Percentiles rank a stretch among this genome's conserved stretches.
Evolutionary conservation across 148 eudicot species (phyloP).

Genomic region (Polygonum maritimum): DNA sequence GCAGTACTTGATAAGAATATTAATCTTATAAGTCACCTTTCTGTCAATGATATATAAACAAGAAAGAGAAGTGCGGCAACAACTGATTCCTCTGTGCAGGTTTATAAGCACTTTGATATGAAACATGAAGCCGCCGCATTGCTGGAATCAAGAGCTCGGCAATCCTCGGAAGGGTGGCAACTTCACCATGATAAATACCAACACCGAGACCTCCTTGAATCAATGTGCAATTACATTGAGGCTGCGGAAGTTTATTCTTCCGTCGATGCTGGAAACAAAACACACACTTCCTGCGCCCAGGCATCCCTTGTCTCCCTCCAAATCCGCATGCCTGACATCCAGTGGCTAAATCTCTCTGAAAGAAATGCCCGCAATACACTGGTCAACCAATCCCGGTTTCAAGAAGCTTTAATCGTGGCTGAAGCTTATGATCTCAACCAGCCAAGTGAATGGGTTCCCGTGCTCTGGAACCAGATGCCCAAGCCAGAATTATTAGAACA

Average conservation of each 20-base stretch:
- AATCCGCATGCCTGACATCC: conserved; percentile 90
- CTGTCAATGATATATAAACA: not conserved
- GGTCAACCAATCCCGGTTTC: conserved; percentile 86
- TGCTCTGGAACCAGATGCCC: conserved; percentile 91
- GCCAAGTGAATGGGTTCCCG: conserved; percentile 95
- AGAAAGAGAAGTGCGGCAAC: not conserved
- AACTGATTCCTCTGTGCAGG: conserved; percentile 32
- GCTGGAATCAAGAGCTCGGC: conserved; percentile 72
- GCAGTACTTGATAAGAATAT: not conserved
- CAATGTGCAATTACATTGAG: conserved; percentile 85
- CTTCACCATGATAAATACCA: conserved; percentile 73
- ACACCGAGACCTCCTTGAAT: conserved; percentile 83
- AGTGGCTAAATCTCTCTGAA: conserved; percentile 79
- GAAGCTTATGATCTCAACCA: conserved; percentile 94
- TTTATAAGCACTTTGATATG: conserved; percentile 93
- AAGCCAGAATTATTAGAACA: conserved; percentile 82
- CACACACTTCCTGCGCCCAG: conserved; percentile 71
- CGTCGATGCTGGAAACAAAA: conserved; percentile 89
- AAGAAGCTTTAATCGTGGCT: conserved; percentile 91
- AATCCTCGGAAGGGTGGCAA: conserved; percentile 66
- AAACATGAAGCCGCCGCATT: conserved; percentile 87
- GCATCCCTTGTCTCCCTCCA: conserved; percentile 94
- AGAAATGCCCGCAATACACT: conserved; percentile 78
- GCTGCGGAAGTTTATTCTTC: conserved; percentile 96
- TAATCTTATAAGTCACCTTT: not conserved